Evolutionary conservation across 2,329 filamentous ascomycete genomes (phyloP), one percentile per base, ranked within the genome.

Genomic region (Fusarium multiceps): DNA sequence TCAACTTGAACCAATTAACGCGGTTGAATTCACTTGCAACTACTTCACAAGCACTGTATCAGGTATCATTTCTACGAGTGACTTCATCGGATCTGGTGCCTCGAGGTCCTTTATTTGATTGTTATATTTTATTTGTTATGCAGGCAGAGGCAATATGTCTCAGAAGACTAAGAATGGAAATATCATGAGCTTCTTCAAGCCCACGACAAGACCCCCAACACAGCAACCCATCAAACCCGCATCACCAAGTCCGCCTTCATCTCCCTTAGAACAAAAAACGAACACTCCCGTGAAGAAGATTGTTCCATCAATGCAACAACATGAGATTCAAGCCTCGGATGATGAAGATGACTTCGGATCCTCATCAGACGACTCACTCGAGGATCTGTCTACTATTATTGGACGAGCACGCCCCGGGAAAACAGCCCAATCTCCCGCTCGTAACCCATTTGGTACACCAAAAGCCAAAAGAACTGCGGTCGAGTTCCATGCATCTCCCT

Each of bases 281-380:
- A 51, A 61, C 20, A 78, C 76, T n/a, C 75, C 77, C n/a, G 55
- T 55, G 41, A 72, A 71, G 55, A 51, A 62, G 12, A 49, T 56
- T 23, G 41, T 70, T 62, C 51, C 59, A 11, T 69, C 80, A 50
- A 80, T 83, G 62, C 82, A 88, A 77, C 82, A 88, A 72, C 79
- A 88, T 14, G 81, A 90, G 58, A 91, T 94, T 42, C 85, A 85
- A 47, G 90, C 88, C 56, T 94, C 92, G 0, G 92, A 94, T 74
- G 90, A 91, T 12, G 91, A 92, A n/a, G 86, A 86, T 20, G 86
- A 85, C 28, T 85, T 90, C 70, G 87, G 84, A 40, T 71, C 68
- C 40, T 77, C 74, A 20, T 89, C 89, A 20, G 87, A 88, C 27
- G 86, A 85, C 50, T 90, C 90, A 0, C 82, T 90, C 16, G 84